phyloP scores from a whole-genome alignment of 2,329 filamentous ascomycete species.

The Arachnopeziza araneosa region DNA sequence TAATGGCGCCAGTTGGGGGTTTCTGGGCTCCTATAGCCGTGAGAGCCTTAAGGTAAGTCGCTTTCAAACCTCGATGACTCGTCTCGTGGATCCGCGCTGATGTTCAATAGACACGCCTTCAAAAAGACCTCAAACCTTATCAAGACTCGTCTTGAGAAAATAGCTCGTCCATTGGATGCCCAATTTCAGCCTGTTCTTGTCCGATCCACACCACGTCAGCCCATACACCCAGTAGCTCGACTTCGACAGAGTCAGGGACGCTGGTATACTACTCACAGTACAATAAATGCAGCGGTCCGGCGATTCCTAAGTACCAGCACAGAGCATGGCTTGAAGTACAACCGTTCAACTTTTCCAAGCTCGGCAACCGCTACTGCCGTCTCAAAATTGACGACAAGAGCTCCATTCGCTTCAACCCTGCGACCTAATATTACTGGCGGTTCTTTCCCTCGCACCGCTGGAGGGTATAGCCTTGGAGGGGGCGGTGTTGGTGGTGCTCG shows the following conservation, averaged over 20 bases:
- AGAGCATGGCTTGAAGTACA: slow-evolving; percentile 36
- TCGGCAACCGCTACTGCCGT: slow-evolving; percentile 52
- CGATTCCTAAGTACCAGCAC: slow-evolving; percentile 31
- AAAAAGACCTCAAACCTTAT: slow-evolving; percentile 41
- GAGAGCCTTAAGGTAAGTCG: slow-evolving; percentile 27
- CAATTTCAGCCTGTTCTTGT: slow-evolving; percentile 55
- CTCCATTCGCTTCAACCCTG: slow-evolving; percentile 83
- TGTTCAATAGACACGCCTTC: slow-evolving; percentile 38
- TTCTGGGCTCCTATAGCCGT: slow-evolving; percentile 30
- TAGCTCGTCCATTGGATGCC: slow-evolving; percentile 36
- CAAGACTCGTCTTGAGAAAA: slow-evolving; percentile 38
- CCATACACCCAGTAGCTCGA: slow-evolving; percentile 49
- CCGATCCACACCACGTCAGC: slow-evolving; percentile 50
- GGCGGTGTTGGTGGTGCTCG: slow-evolving; percentile 66
- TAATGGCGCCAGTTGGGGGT: slow-evolving; percentile 28
- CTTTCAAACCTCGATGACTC: background rate
- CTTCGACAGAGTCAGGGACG: slow-evolving; percentile 60
- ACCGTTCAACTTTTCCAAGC: slow-evolving; percentile 47
- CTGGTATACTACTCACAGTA: slow-evolving; percentile 53
- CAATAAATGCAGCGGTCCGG: slow-evolving; percentile 46
- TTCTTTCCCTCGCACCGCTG: slow-evolving; percentile 74
- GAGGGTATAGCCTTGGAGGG: slow-evolving; percentile 77
- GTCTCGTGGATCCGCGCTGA: slow-evolving; percentile 13
- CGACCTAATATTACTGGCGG: slow-evolving; percentile 91
- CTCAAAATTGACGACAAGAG: slow-evolving; percentile 62